Conservation (phyloP, 306 rosid genomes). For the Lathyrus oleraceus region DNA sequence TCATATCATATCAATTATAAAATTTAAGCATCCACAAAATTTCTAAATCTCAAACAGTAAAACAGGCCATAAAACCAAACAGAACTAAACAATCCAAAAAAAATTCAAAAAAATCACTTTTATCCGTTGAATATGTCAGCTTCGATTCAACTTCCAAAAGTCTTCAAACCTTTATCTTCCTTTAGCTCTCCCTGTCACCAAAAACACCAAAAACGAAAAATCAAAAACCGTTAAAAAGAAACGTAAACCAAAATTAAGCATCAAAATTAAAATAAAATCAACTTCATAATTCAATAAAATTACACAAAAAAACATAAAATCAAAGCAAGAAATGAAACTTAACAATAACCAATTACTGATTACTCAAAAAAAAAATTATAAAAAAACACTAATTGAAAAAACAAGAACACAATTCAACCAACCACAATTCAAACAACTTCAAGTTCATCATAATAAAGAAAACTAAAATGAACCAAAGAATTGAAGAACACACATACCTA, state of each 20-base stretch:
- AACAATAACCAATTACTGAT: not conserved
- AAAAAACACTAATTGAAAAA: not conserved
- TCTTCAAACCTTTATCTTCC: not conserved
- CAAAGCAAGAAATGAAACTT: not conserved
- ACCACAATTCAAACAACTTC: not conserved
- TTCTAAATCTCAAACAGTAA: constrained; percentile 4
- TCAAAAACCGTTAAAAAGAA: not conserved
- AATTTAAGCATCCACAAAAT: not conserved
- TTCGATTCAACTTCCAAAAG: not conserved
- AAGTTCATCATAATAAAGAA: not conserved
- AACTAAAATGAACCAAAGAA: not conserved
- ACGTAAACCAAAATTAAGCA: not conserved
- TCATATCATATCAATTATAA: not conserved
- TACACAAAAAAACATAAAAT: not conserved
- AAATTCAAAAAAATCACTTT: not conserved
- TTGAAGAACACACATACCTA: not conserved
- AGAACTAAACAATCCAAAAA: not conserved
- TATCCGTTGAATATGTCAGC: not conserved
- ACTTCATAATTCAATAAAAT: not conserved
- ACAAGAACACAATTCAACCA: not conserved
- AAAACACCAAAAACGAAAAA: not conserved
- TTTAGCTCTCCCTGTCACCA: not conserved
- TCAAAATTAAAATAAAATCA: not conserved
- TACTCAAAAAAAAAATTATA: no score
- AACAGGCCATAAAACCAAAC: not conserved